These are phyloP conservation scores for Escallonia rubra DNA, from an alignment of 129 eudicot species.

Conservation along the genomic window DNA sequence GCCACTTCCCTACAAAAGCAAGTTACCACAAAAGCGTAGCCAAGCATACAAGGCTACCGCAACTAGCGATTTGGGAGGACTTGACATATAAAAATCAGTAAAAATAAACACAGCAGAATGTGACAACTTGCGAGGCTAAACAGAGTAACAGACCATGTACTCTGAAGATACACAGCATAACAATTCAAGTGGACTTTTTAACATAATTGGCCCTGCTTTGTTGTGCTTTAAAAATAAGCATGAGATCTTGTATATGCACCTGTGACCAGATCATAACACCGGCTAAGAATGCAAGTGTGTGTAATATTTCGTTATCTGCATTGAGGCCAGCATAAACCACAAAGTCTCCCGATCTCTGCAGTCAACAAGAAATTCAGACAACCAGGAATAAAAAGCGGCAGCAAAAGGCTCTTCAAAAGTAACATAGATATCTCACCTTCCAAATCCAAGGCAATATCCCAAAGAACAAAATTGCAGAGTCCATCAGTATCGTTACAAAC, in stretches of 20 bases:
- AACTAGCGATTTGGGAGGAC: too few relatives aligned
- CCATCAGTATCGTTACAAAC: conserved; percentile 77
- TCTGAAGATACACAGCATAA: too few relatives aligned
- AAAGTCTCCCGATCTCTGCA: conserved; percentile 69
- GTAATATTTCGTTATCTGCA: conserved; percentile 82
- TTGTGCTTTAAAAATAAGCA: too few relatives aligned
- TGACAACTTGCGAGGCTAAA: too few relatives aligned
- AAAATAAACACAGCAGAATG: too few relatives aligned
- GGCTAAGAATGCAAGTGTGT: conserved; percentile 87
- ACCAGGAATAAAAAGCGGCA: not conserved
- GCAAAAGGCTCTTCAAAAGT: not conserved
- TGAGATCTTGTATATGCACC: conserved; percentile 28
- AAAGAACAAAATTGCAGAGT: conserved; percentile 70
- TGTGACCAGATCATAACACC: conserved; percentile 98
- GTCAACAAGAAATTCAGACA: conserved; percentile 13
- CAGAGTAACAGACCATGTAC: too few relatives aligned
- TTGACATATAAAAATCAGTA: too few relatives aligned
- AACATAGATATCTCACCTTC: conserved; percentile 52
- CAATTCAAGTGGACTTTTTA: too few relatives aligned
- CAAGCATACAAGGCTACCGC: too few relatives aligned
- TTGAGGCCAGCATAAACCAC: conserved; percentile 55
- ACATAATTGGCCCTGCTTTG: too few relatives aligned
- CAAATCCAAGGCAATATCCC: conserved; percentile 93
- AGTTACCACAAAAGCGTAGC: too few relatives aligned
- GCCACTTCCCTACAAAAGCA: too few relatives aligned